Base-by-base conservation (phyloP, 2,329 filamentous ascomycete genomes). In the Helicocarpus griseus region DNA sequence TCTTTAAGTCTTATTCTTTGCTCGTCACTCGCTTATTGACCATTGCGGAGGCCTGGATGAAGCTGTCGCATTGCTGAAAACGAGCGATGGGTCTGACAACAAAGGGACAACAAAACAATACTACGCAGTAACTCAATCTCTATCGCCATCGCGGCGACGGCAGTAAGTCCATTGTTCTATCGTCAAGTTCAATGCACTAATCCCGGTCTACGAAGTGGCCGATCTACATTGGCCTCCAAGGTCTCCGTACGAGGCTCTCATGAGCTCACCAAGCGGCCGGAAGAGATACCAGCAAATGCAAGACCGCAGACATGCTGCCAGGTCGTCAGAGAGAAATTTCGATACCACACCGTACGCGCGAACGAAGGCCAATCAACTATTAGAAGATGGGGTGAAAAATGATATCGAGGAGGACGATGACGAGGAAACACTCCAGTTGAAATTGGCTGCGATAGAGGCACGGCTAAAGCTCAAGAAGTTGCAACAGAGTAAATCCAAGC, bases 391-490 rank as follows among this genome's bases (percentile, higher is more conserved):
- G 19, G 51, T 61, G 45, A 53, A 54, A 9, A 66, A 70, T 47
- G 71, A 69, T 4, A 71, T 75, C 3, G 77, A 82, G 8, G 85
- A 87, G 4, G 86, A 77, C 7, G 78, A 81, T n/a, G 90, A 95
- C 59, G 91, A 96, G 67, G 90, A 97, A 73, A 94, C 83, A 1
- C 71, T 97, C 31, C 82, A 94, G 63, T 73, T 98, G 56, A 84
- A 95, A 65, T 73, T 97, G 4, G 83, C 90, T 57, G 89, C 87
- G 51, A 95, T 98, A 53, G 85, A 97, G 67, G 89, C 90, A 5
- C 84, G 86, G 54, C 71, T 97, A 49, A 93, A 85, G 68, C 69
- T 97, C 57, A 97, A 96, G 69, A 89, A 85, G 63, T 72, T 97
- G 13, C 87, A 93, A 65, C 84, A 83, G 56, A 73, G 63, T 69